Evolutionary conservation across 2,329 filamentous ascomycete species (phyloP).

Genomic region (Stachybotrys chlorohalonatus): DNA sequence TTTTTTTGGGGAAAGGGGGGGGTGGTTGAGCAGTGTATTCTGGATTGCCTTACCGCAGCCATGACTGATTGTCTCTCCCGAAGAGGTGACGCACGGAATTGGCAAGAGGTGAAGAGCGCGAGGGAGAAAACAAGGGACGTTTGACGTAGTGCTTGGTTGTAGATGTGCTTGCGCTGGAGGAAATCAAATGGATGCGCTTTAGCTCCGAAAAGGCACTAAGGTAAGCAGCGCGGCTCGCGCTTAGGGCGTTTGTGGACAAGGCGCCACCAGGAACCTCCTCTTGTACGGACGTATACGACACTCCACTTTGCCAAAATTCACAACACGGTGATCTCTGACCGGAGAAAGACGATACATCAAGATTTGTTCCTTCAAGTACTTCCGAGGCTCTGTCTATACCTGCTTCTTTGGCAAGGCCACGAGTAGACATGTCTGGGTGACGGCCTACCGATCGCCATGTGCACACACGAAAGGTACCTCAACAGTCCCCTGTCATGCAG

Average conservation of each 20-base stretch:
- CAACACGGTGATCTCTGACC: too few relatives aligned
- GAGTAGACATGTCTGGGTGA: too few relatives aligned
- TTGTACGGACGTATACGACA: too few relatives aligned
- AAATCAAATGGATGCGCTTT: neutral
- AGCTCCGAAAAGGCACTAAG: neutral
- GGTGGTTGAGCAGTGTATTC: neutral
- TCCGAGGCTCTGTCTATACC: too few relatives aligned
- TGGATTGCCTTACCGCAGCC: constrained; percentile 33
- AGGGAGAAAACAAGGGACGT: neutral
- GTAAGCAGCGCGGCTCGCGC: constrained; percentile 8
- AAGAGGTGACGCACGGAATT: neutral
- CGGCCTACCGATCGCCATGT: too few relatives aligned
- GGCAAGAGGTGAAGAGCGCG: neutral
- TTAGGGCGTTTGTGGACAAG: constrained; percentile 2
- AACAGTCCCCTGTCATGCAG: too few relatives aligned
- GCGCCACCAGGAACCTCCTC: too few relatives aligned
- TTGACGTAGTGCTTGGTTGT: neutral
- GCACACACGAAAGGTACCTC: too few relatives aligned
- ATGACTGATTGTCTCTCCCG: constrained; percentile 24
- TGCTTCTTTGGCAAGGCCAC: too few relatives aligned
- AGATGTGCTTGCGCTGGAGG: neutral
- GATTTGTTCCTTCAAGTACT: too few relatives aligned
- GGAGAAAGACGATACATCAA: too few relatives aligned
- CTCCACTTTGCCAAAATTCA: too few relatives aligned
- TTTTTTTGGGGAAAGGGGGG: constrained; percentile 3